Base-by-base conservation (phyloP, 1,139 yeast species). In the Meyerozyma sp. region DNA sequence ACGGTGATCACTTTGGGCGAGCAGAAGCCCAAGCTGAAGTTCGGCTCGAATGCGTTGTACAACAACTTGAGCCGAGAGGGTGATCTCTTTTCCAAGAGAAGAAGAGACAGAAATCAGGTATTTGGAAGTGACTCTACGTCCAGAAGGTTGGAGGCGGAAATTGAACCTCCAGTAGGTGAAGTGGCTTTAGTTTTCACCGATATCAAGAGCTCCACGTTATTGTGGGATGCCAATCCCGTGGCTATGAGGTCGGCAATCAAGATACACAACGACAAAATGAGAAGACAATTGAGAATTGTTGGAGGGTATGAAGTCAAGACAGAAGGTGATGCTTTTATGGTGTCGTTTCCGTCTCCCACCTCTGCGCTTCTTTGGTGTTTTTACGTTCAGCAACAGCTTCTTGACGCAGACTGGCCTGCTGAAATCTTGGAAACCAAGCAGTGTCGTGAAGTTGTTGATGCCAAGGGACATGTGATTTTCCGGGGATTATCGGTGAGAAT, bases 291-390 rank as follows among this genome's bases (percentile, higher is more conserved):
- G 51, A 79, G 97, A 52, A 84, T 91, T 41, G 89, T 88, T 55
- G 97, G 98, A 36, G 98, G 98, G 2, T 93, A 93, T 59, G 99
- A 93, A 63, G 98, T 93, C 29, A 93, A 93, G 63, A 94, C 98
- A 1, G 99, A 94, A 80, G 99, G 99, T 57, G 99, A 93, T 70
- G 96, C 98, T 0, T 93, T 93, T 56, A 91, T 93, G 88, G 98
- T 93, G n/a, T 88, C 97, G 6, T 93, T 93, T 64, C 96, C 97
- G 1, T 84, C 96, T 0, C 94, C 96, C 0, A 81, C 94, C 0
- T 76, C 94, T 20, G 98, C 98, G 0, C 68, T 94, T 45, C 71
- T 89, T 39, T 94, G 98, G 98, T 90, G 97, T 69, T 82, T 91
- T 61, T 84, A 87, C 43, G 96, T 91, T 10, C 99, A 94, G 61